Evolutionary conservation across 805 yeast species (phyloP).

Genomic region (Kodamaea laetipori): DNA sequence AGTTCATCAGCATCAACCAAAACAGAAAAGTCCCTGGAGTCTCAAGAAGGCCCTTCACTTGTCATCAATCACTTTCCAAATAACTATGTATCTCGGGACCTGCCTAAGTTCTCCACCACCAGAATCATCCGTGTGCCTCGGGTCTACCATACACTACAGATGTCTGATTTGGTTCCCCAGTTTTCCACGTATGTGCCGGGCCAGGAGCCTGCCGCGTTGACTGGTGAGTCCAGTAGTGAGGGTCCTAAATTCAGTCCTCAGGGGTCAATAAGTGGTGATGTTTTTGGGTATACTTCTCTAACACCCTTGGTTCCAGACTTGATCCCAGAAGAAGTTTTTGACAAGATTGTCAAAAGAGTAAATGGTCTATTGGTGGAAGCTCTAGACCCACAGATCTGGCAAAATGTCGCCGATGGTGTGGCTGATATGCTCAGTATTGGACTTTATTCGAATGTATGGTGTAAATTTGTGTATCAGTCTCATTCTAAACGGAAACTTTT

Average conservation of each 20-base stretch:
- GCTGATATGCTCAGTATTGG: conserved; percentile 44
- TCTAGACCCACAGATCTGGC: conserved; percentile 34
- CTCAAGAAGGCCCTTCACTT: conserved; percentile 31
- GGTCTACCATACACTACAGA: conserved; percentile 32
- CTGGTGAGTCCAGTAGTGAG: conserved; percentile 8
- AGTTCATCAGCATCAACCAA: conserved; percentile 5
- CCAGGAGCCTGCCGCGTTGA: conserved; percentile 59
- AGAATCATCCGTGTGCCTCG: conserved; percentile 71
- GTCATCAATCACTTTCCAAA: conserved; percentile 72
- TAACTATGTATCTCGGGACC: conserved; percentile 39
- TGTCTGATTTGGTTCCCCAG: conserved; percentile 50
- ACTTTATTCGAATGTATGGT: conserved; percentile 28
- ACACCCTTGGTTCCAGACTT: conserved; percentile 44
- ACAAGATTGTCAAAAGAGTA: conserved; percentile 42
- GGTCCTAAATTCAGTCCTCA: conserved; percentile 31
- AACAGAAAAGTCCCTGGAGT: background rate
- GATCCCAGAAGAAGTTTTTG: conserved; percentile 37
- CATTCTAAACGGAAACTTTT: conserved; percentile 33
- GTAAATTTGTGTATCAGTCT: conserved; percentile 17
- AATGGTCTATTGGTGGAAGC: conserved; percentile 47
- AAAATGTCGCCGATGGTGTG: conserved; percentile 37
- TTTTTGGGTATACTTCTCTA: conserved; percentile 54
- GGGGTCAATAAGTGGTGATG: conserved; percentile 43
- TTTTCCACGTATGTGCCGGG: conserved; percentile 63
- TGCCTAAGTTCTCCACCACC: conserved; percentile 35